phyloP scores from a whole-genome alignment of 108 stramenopile species.

The Skeletonema menzelii region DNA sequence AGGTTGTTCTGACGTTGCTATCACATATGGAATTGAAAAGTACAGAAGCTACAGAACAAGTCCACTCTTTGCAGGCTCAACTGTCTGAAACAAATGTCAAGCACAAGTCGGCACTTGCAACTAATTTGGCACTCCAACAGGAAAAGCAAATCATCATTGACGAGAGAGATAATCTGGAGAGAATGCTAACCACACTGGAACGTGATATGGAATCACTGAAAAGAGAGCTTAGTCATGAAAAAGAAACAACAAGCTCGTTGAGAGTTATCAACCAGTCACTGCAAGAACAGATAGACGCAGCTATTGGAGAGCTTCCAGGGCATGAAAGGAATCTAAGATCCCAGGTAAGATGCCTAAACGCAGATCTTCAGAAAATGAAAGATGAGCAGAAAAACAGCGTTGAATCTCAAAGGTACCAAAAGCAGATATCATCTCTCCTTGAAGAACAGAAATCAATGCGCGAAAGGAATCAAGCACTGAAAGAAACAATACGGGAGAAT shows the following conservation, averaged over 20 bases:
- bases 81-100: conserved; percentile 20
- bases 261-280: conserved; percentile 44
- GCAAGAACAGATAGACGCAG: conserved; percentile 37
- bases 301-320: conserved; percentile 6
- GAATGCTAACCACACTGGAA: conserved; percentile 8
- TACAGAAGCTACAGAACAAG: conserved; percentile 8
- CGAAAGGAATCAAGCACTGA: conserved; percentile 41
- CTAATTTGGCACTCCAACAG: conserved; percentile 14
- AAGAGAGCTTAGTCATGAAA: conserved; percentile 24
- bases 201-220: conserved; percentile 21
- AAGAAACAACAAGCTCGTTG: conserved; percentile 36
- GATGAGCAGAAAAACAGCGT: conserved; percentile 10
- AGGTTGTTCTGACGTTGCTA: conserved; percentile 24
- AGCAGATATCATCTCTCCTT: conserved; percentile 21
- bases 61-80: conserved; percentile 18
- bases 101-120: conserved; percentile 28
- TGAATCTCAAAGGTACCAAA: conserved; percentile 18
- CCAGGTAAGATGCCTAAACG: conserved; percentile 12
- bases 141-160: conserved; percentile 34
- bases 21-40: conserved; percentile 19
- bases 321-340: conserved; percentile 20
- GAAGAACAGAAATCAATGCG: conserved; percentile 17
- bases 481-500: conserved; percentile 41
- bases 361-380: conserved; percentile 12
- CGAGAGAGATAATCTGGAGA: conserved; percentile 28